Base-by-base conservation (phyloP, 1,284 basidiomycete genomes). In the Leccinum olivaceoglutinosum region DNA sequence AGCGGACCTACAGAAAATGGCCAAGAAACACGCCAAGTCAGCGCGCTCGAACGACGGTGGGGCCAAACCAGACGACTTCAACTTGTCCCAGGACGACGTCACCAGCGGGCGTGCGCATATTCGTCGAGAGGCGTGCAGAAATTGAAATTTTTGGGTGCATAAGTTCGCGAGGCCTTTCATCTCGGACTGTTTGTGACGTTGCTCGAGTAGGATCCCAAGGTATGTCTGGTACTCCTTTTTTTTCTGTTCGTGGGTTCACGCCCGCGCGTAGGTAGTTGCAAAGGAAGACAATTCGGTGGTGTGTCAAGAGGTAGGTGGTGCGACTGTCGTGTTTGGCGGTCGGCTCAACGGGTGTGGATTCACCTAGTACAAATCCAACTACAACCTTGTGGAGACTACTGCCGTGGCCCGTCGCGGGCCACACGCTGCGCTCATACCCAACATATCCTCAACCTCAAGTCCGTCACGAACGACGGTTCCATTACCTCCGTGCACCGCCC, bases 231-330 rank as follows among this genome's bases (percentile, higher is more conserved):
- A 21, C 58, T 38, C 60, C 14, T 29, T 46, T 11, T 44, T 44
- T 44, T 10, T 1, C 14, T 36, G 18, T n/a, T 39, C 38, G 38
- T 39, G 38, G 38, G 38, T 39, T 67, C 36, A 72, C n/a, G 25
- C 61, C 16, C 41, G 58, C n/a, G 44, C 38, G 8, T 10, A 53
- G 53, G 10, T 65, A 92, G 78, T 78, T 46, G 90, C 90, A 8
- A 94, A 94, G 72, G 68, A 78, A 63, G 92, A 94, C 68, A 84
- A 84, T 38, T 88, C 89, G 8, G 76, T 79, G 44, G 91, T 91
- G 5, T 94, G 91, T 71, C 80, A 83, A 66, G 79, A 90, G 75
- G 92, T 92, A 68, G 63, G 84, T 78, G 12, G 29, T 32, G 38
- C 4, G 54, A n/a, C 46, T 10, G 38, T 53, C 55, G 53, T 64